Percentiles rank a stretch among this genome's conserved stretches.
Evolutionary conservation across 208 protist species (phyloP).

Genomic region (Crithidia expoeki): DNA sequence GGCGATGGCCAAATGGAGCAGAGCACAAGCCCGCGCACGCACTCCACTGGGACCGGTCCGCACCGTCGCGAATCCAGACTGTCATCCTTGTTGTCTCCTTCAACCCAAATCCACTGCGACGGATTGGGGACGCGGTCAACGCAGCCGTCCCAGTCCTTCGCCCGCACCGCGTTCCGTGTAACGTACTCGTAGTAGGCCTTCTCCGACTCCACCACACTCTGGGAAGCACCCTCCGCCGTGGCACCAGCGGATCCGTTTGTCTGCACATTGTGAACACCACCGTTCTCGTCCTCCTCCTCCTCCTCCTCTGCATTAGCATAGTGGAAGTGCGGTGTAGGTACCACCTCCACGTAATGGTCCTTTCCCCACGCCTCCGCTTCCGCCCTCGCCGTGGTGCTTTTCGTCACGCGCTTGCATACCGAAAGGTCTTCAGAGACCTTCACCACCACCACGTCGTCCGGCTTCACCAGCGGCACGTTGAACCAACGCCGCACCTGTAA

Average conservation of each 20-base stretch:
- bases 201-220: conserved; percentile 14
- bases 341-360: conserved; percentile 45
- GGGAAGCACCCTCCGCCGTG: not conserved
- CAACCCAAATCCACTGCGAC: conserved; percentile 76
- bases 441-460: conserved; percentile 71
- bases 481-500: conserved; percentile 39
- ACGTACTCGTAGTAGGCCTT: conserved; percentile 36
- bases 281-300: conserved; percentile 1
- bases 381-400: conserved; percentile 31
- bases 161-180: conserved; percentile 31
- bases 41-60: conserved; percentile 76
- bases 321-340: conserved; percentile 28
- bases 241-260: not conserved
- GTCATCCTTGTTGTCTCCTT: conserved; percentile 76
- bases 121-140: conserved; percentile 45
- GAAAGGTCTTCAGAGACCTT: conserved; percentile 62
- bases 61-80: conserved; percentile 80
- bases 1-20: conserved; percentile 41
- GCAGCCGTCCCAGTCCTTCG: conserved; percentile 76
- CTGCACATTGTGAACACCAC: not conserved
- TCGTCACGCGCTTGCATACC: conserved; percentile 83
- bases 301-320: not conserved
- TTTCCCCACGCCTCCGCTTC: conserved; percentile 50
- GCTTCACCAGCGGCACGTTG: conserved; percentile 33
- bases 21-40: conserved; percentile 64